Evolutionary conservation across 345 rosid species (phyloP).

Genomic region (Arabidopsis suecica): DNA sequence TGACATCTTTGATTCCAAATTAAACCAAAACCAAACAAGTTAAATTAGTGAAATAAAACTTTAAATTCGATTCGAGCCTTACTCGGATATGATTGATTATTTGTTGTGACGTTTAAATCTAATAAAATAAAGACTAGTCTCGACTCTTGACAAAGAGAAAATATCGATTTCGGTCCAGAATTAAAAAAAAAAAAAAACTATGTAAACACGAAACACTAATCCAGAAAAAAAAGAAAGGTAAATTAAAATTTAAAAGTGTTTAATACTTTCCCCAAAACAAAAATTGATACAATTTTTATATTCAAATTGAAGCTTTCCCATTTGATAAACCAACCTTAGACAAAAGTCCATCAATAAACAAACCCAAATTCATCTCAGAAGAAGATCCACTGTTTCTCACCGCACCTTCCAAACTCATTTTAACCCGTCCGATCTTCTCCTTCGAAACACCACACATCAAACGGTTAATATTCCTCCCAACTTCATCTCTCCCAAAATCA

Average conservation of each 20-base stretch:
- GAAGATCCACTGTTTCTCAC: constrained; percentile 56
- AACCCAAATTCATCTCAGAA: constrained; percentile 52
- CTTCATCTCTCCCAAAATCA: constrained; percentile 50
- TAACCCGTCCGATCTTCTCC: constrained; percentile 52
- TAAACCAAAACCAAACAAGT: neutral
- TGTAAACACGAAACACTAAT: too few species aligned
- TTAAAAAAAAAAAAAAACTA: too few species aligned
- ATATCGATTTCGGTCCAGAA: too few species aligned
- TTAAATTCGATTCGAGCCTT: too few species aligned
- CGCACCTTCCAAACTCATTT: constrained; percentile 54
- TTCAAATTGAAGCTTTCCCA: constrained; percentile 25
- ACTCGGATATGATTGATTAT: too few species aligned
- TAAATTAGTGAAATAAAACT: too few species aligned
- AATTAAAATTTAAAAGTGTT: neutral
- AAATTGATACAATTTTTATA: neutral
- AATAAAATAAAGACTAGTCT: too few species aligned
- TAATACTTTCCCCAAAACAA: neutral
- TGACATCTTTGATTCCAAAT: neutral
- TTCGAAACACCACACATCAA: constrained; percentile 57
- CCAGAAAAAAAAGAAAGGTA: neutral
- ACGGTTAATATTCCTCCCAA: constrained; percentile 49
- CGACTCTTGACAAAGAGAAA: too few species aligned
- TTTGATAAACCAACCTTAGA: constrained; percentile 41
- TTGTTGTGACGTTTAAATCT: too few species aligned
- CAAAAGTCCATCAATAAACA: constrained; percentile 51